phyloP scores from a whole-genome alignment of 2,329 filamentous ascomycete species.

The Colletotrichum sp. region DNA sequence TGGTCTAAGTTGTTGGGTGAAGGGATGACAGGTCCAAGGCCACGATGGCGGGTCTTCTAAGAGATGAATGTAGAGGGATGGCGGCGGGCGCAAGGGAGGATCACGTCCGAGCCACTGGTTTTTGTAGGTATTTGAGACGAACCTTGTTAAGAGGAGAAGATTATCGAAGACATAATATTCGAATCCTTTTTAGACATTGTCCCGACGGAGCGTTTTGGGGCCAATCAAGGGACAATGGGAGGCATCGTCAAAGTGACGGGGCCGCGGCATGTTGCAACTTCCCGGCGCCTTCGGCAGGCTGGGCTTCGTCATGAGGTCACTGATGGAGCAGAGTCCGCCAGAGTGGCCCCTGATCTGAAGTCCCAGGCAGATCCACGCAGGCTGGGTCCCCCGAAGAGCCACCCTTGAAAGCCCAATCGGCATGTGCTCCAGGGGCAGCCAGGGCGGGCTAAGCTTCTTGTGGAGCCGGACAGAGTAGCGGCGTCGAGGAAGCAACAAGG shows the following conservation, averaged over 20 bases:
- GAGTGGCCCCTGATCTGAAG: constrained; percentile 2
- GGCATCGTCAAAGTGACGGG: constrained; percentile 7
- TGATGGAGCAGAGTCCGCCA: constrained; percentile 3
- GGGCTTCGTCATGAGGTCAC: constrained; percentile 19
- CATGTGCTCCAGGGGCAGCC: not conserved
- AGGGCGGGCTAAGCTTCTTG: not conserved
- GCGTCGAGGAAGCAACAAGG: not conserved
- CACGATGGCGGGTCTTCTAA: not conserved
- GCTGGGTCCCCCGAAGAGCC: not conserved
- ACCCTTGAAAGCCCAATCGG: not conserved
- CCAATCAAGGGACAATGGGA: constrained; percentile 11
- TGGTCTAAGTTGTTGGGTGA: not conserved
- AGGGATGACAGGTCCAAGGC: constrained; percentile 3
- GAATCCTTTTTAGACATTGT: not conserved
- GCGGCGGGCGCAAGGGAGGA: constrained; percentile 10
- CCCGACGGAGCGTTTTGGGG: not conserved
- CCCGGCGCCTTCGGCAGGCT: not conserved
- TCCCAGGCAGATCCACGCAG: not conserved
- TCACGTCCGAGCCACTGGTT: constrained; percentile 6
- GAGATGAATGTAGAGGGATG: constrained; percentile 3
- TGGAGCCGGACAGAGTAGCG: not conserved
- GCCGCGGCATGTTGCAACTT: constrained; percentile 6
- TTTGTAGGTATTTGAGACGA: constrained; percentile 7
- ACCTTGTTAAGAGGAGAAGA: not conserved
- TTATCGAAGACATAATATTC: not conserved